Base-by-base conservation (phyloP, 2,329 filamentous ascomycete genomes). In the Pseudogymnoascus pannorum region DNA sequence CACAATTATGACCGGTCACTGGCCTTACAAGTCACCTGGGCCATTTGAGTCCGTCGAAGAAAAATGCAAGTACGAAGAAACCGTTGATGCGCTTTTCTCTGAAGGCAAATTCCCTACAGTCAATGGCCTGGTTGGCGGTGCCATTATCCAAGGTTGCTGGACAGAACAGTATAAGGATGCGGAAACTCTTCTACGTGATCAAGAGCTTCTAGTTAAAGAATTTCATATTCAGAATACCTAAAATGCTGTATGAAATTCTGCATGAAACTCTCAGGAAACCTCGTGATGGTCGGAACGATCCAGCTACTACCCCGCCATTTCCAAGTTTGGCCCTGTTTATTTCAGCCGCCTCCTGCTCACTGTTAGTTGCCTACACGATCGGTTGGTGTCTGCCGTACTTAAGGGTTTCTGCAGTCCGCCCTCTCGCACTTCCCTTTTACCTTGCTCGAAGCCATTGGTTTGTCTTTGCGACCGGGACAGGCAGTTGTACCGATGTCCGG, bases 1-100 rank as follows among this genome's bases (percentile, higher is more conserved):
- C 59, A 68, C 61, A 24, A 69, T 68, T 31, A 42, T 68, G 48
- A 64, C 63, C 9, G 65, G 66, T 44, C 60, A 66, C 60, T 68
- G 64, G 67, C 65, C 65, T 29, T 65, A 64, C 38, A 62, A 57
- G 36, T 33, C 33, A 11, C 58, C 60, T 18, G 62, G 59, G 12
- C 59, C 58, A 36, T 63, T 63, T 59, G 48, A 59, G 38, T 48
- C 48, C 2, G 44, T 38, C 14, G 63, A 61, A 36, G 63, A 64
- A 40, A 58, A 59, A 24, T 11, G 16, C 8, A 26, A 20, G 26
- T 63, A 63, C 40, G 51, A 63, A 44, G 48, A 61, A 26, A 16
- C n/a, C n/a, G 63, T 64, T 3, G 51, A 63, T 42, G 22, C 42
- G 14, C 36, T 42, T 35, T 64, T 64, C 36, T 40, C 12, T 18